Base-by-base conservation (phyloP, 192 early-diverging fungal genomes). In the Backusella luteola region DNA sequence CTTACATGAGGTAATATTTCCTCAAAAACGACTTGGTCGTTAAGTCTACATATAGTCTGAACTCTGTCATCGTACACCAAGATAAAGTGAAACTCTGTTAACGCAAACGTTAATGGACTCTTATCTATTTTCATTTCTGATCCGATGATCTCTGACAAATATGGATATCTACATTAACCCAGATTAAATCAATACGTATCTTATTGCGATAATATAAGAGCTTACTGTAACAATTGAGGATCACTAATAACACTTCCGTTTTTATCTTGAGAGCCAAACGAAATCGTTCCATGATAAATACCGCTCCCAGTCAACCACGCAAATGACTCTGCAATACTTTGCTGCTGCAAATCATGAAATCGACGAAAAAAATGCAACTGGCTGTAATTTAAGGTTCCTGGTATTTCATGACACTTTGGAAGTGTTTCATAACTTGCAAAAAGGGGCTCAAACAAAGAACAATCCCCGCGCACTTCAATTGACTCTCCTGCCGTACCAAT, bases 301-400 rank as follows among this genome's bases (percentile, higher is more conserved):
- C 97, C 97, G 69, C 94, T 89, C 1, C 86, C 90, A 8, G 96
- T 97, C 71, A 96, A 76, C 97, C 97, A 99, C 3, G 93, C 93
- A 89, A 97, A 97, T 42, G 89, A 90, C 69, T 94, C 90, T 15
- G 93, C 91, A 17, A 86, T 77, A 35, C 89, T 88, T 67, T 88
- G 90, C 34, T 85, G 83, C 8, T 90, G 90, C 32, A 88, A 80
- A 69, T 92, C 91, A 73, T 94, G 83, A 79, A 84, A 93, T 23
- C 81, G 87, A 68, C 89, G 89, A 79, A 89, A 94, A 67, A 95
- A 91, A 21, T 92, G 89, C 7, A 94, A 76, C n/a, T 90, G 87
- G 34, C 88, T 89, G 36, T 84, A 84, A 75, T 78, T 79, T 52
- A 88, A 75, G 46, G 84, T 85, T 0, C 89, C 89, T 1, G 89